Base-by-base conservation (phyloP, 2,329 filamentous ascomycete species). In the Arthrobotrys conoides region DNA sequence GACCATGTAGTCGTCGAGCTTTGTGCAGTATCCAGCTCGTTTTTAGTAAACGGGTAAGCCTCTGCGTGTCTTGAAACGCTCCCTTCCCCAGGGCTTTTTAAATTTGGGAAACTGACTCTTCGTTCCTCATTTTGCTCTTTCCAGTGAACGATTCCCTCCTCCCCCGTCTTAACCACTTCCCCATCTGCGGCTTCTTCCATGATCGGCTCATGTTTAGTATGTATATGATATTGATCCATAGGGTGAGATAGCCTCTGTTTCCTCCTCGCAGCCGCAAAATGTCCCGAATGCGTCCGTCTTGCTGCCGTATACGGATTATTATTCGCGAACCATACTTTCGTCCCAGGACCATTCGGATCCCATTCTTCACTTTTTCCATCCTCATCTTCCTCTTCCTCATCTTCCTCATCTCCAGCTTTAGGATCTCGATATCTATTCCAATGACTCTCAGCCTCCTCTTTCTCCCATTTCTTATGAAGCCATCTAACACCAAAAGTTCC, bases 231-330 rank as follows among this genome's bases (percentile, higher is more conserved):
- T 24, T 46, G 44, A 6, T 64, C 75, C 33, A 65, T 36, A 18
- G 53, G 68, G 48, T 72, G 36, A 9, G 63, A 46, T 36, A 51
- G 4, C 27, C 68, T 51, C 33, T 44, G 68, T 53, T 27, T 72
- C 55, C 63, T 72, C 24, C 75, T 78, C 12, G 68, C 53, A 20
- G 75, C 68, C 12, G 68, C 75, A 72, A 63, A 78, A 10, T 27
- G 63, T 3, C 53, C 68, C 0, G 75, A 78, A 72, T 78, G 68
- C 6, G 68, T 78, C 53, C 75, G 53, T 41, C 75, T 72, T 51
- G 68, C 75, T 5, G 75, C 75, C 36, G 68, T 78, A 44, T 78
- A 78, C 9, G 75, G 68, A 51, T 78, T 78, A 36, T 72, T 78
- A 49, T 59, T 71, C 55, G 55, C 68, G 55, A 78, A 78, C 68